Evolutionary conservation across 2,329 filamentous ascomycete genomes (phyloP), one percentile per base, ranked within the genome.

Genomic region (Ceratocystis colombiana): DNA sequence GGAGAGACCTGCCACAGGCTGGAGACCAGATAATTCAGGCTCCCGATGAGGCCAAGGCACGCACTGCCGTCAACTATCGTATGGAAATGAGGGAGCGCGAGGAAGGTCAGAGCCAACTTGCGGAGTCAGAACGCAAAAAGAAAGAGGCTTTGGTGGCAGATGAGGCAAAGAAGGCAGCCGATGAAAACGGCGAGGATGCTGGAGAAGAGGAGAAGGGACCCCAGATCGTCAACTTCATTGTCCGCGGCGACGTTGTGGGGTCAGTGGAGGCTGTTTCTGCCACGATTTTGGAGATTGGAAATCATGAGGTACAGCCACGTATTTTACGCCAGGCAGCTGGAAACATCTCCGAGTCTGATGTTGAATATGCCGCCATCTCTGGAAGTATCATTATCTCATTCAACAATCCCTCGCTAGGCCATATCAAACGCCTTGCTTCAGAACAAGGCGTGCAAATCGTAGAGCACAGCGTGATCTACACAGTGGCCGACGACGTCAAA

Each of bases 211-310:
- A 69, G 7, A 73, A 73, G 22, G 76, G 76, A 30, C 71, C 74
- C 44, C 79, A 79, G 63, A 77, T 82, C 17, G 81, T 96, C 61
- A 88, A 88, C 71, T 94, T 97, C 75, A 84, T 94, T 67, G 80
- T 99, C 77, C 96, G 95, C 76, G 92, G 87, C 65, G 94, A 99
- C 72, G 94, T 97, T 20, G 89, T 88, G 68, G 94, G 94, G 46
- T 97, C 93, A 0, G 91, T 92, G 0, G 94, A 99, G 77, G 94
- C 94, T 1, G 88, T 97, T 2, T 80, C 86, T 68, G 87, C 89
- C 62, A 87, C 88, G 7, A 81, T 99, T 67, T 79, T 85, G 68
- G 84, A 87, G 68, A 80, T 96, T 69, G 91, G 92, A 69, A 96
- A 88, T 76, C 86, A 90, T 71, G 90, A 97, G 73, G 87, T 96